Base-by-base conservation (phyloP, 495 filamentous ascomycete genomes). In the Penicillium fimorum region DNA sequence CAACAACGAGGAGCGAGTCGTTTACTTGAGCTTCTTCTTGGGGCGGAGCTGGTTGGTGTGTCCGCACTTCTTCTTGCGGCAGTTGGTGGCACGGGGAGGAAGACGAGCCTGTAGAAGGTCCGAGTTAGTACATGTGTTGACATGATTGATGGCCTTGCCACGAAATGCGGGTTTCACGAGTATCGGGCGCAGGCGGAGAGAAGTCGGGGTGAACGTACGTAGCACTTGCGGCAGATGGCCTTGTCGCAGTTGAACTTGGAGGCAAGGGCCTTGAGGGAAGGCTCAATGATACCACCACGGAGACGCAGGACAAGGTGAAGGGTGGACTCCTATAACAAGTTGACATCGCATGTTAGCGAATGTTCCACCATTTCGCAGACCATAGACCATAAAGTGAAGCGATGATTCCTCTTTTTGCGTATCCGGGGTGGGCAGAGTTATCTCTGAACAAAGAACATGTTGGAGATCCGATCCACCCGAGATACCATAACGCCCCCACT, bases 1-100 rank as follows among this genome's bases (percentile, higher is more conserved):
- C 69, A 74, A 74, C 64, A 75, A 58, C 63, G 55, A 69, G 56
- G 68, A 62, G 67, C 60, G 56, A 76, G 66, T 71, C 76, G 71
- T 81, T 73, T 92, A 98, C 84, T 98, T 98, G 69, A 98, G 85
- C 92, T 98, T 98, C 92, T 98, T 98, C 93, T 98, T 98, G 74
- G 94, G 94, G 80, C 95, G 91, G 71, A 98, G 88, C 85, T 98
- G 94, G 88, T 97, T 97, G 82, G 84, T 92, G 85, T 98, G 94
- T 58, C 94, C 94, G 80, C 94, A 98, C 87, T 98, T 97, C 82
- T 89, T 90, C 90, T 98, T 97, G 69, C 95, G 86, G 89, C 94
- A 97, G 86, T 98, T 98, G 81, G 93, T 97, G 62, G 94, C 94
- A 82, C 94, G 88, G 60, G 94, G 94, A 64, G 94, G 94, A 55